Evolutionary conservation across 2,329 filamentous ascomycete species (phyloP).

Genomic region (Fusarium torulosum): DNA sequence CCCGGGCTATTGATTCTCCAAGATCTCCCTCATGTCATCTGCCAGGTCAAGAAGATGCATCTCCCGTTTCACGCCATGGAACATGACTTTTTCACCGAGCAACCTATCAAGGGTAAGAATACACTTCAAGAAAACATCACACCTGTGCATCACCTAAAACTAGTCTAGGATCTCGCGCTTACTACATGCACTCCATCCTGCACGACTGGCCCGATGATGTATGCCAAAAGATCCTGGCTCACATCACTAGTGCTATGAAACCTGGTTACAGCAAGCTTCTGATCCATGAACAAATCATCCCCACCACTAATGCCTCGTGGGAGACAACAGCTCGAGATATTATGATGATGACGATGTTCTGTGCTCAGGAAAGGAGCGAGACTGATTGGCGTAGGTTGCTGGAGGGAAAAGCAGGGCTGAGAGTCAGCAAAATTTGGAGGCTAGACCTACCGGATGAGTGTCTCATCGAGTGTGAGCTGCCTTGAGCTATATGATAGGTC

Average conservation of each 20-base stretch:
- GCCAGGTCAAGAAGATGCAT: too few species aligned
- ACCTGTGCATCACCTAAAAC: too few species aligned
- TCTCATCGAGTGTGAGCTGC: slow-evolving; percentile 53
- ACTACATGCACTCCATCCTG: slow-evolving; percentile 58
- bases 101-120: slow-evolving; percentile 57
- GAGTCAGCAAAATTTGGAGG: background rate
- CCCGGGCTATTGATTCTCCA: background rate
- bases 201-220: slow-evolving; percentile 58
- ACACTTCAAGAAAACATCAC: background rate
- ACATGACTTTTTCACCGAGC: slow-evolving; percentile 61
- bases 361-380: background rate
- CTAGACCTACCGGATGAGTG: background rate
- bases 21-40: background rate
- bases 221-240: slow-evolving; percentile 49
- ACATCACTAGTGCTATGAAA: slow-evolving; percentile 54
- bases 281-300: slow-evolving; percentile 56
- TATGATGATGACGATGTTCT: slow-evolving; percentile 47
- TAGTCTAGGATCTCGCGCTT: slow-evolving; percentile 52
- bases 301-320: slow-evolving; percentile 51
- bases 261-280: slow-evolving; percentile 55
- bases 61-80: slow-evolving; percentile 45
- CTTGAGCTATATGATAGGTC: background rate
- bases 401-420: background rate
- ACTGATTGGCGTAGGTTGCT: background rate
- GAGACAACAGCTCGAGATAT: slow-evolving; percentile 55